phyloP scores from a whole-genome alignment of 371 early-diverging fungal genomes.

The Actinomortierella wolfii region DNA sequence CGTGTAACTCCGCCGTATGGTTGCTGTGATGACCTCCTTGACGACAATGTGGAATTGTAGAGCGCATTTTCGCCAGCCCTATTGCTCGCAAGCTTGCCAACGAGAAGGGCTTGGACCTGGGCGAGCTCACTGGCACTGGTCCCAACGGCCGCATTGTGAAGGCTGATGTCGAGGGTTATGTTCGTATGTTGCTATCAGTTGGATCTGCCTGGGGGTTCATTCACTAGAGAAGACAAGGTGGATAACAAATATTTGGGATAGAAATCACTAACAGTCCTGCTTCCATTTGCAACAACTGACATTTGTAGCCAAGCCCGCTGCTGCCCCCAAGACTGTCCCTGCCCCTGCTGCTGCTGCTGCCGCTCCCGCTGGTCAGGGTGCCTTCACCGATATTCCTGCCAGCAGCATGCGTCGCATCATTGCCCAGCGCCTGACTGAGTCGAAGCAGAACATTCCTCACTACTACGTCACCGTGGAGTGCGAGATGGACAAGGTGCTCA shows the following conservation, averaged over 20 bases:
- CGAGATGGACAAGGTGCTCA: constrained; percentile 84
- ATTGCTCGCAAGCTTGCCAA: constrained; percentile 89
- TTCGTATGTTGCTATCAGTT: constrained; percentile 18
- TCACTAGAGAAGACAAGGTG: no score
- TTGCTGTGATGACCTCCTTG: constrained; percentile 1
- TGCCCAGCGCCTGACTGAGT: constrained; percentile 82
- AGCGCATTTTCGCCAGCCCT: constrained; percentile 88
- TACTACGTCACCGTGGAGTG: constrained; percentile 93
- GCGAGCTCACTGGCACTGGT: constrained; percentile 85
- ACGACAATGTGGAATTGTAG: constrained; percentile 30
- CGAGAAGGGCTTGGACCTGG: constrained; percentile 80
- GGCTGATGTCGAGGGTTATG: constrained; percentile 84
- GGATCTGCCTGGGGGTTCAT: no score
- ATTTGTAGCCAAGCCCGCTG: constrained; percentile 40
- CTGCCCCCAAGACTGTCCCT: constrained; percentile 48
- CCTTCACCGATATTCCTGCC: constrained; percentile 82
- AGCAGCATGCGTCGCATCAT: constrained; percentile 95
- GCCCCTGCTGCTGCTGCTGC: constrained; percentile 56
- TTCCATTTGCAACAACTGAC: no score
- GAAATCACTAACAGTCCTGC: no score
- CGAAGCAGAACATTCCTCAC: constrained; percentile 92
- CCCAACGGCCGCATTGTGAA: constrained; percentile 92
- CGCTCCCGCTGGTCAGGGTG: constrained; percentile 58
- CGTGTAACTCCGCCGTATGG: background rate
- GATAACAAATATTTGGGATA: no score